Base-by-base conservation (phyloP, 805 yeast genomes). In the Lipomyces orientalis region DNA sequence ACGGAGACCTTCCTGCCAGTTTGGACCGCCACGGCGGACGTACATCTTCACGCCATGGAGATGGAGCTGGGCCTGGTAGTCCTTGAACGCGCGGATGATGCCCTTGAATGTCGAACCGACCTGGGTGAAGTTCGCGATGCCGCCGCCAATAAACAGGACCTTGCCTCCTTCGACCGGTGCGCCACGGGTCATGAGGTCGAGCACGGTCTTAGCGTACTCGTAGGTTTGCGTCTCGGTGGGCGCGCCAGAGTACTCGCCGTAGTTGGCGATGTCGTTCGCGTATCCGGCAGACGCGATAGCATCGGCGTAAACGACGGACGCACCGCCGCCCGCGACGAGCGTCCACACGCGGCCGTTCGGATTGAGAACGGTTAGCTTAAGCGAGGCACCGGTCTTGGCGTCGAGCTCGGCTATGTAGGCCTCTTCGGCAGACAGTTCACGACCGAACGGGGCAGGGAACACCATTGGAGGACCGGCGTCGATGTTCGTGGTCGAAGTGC, bases 391-490 rank as follows among this genome's bases (percentile, higher is more conserved):
- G 55, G 84, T 81, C 79, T 81, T 81, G 69, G 84, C 79, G 71
- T 81, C 84, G 39, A 81, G 80, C 73, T 81, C 84, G 62, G 84
- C 83, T 68, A 81, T 82, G 74, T 81, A 81, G 31, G 83, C 82
- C 76, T 81, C 84, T 73, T 82, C 84, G 60, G 78, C 74, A 66
- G 81, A 70, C 73, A 81, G 71, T 65, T 81, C 84, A 43, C 84
- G 81, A 55, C 84, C 84, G 69, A 81, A 81, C 2, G 84, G 84
- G 10, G 84, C 84, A 19, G 84, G 84, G 80, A 82, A 81, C 62
- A 76, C 82, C 84, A 81, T 81, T 67, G 84, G 81, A 51, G 84
- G 84, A 39, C 84, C 84, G 64, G 81, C 82, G 66, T 81, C 84
- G 58, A 81, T 73, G 59, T 75, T 77, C 57, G 74, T 73, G 64